These are phyloP conservation scores for Boletus subparvulus DNA, from an alignment of 768 basidiomycete species.

Conservation along the genomic window DNA sequence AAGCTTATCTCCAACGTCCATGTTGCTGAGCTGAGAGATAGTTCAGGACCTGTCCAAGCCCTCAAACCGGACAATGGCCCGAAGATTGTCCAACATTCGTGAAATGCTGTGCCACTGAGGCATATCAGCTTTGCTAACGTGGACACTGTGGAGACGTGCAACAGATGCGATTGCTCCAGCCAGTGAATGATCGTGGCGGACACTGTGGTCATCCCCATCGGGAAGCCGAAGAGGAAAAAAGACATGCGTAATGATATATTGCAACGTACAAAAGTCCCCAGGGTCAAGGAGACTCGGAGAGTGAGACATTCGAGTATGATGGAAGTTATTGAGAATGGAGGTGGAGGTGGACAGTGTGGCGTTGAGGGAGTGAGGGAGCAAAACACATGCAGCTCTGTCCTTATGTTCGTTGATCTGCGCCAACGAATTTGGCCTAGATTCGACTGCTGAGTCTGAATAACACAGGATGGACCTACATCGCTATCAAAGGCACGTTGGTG, in stretches of 20 bases:
- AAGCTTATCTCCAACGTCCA: too few relatives aligned
- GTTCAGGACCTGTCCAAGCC: conserved; percentile 9
- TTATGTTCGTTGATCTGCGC: neutral
- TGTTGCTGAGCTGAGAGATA: conserved; percentile 5
- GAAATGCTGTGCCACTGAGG: conserved; percentile 32
- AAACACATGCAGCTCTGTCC: neutral
- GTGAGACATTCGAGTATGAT: conserved; percentile 4
- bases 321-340: neutral
- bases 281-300: conserved; percentile 3
- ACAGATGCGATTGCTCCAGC: conserved; percentile 17
- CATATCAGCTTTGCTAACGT: conserved; percentile 3
- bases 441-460: conserved; percentile 2
- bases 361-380: neutral
- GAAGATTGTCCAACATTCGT: conserved; percentile 33
- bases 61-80: conserved; percentile 8
- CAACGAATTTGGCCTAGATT: neutral
- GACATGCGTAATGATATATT: conserved; percentile 40
- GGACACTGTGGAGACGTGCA: conserved; percentile 17
- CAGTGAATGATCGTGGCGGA: conserved; percentile 29
- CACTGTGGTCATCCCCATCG: conserved; percentile 32
- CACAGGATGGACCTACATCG: conserved; percentile 12
- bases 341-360: neutral
- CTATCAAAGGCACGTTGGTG: neutral
- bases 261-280: neutral
- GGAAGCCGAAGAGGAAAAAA: conserved; percentile 42